Conservation (phyloP, 257 asterid genomes). For the Cordia subcordata region DNA sequence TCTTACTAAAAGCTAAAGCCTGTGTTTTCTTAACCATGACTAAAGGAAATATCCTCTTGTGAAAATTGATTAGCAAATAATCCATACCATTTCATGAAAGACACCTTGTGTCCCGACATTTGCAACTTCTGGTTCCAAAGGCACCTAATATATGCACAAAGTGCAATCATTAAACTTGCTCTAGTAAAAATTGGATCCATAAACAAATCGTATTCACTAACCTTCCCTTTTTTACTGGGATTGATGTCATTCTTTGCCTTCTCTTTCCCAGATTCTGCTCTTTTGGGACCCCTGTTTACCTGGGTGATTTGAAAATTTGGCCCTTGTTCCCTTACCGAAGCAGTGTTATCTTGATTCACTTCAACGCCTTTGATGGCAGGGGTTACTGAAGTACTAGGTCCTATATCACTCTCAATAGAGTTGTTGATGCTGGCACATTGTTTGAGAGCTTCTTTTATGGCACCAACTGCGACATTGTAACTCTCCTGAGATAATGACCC, state of each 20-base stretch:
- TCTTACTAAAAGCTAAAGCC: no score
- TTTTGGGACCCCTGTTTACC: slow-evolving; percentile 46
- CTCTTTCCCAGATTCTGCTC: slow-evolving; percentile 61
- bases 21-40: no score
- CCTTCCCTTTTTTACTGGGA: slow-evolving; percentile 75
- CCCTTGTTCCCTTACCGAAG: slow-evolving; percentile 33
- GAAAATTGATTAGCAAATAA: slow-evolving; percentile 6
- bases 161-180: slow-evolving; percentile 4
- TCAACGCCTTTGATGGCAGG: slow-evolving; percentile 38
- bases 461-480: slow-evolving; percentile 55
- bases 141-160: slow-evolving; percentile 43
- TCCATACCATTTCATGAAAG: slow-evolving; percentile 61
- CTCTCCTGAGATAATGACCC: slow-evolving; percentile 85
- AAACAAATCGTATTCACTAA: slow-evolving; percentile 20
- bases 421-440: slow-evolving; percentile 38
- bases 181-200: slow-evolving; percentile 6
- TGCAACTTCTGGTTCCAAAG: slow-evolving; percentile 45
- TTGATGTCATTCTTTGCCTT: slow-evolving; percentile 29
- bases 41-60: background rate
- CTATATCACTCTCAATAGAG: slow-evolving; percentile 31
- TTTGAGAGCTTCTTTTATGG: slow-evolving; percentile 61
- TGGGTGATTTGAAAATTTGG: slow-evolving; percentile 22
- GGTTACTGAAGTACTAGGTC: slow-evolving; percentile 35
- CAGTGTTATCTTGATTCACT: slow-evolving; percentile 28
- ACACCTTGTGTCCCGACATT: slow-evolving; percentile 47